phyloP scores from a whole-genome alignment of 2,329 filamentous ascomycete species.

The Stachybotrys chlorohalonatus region DNA sequence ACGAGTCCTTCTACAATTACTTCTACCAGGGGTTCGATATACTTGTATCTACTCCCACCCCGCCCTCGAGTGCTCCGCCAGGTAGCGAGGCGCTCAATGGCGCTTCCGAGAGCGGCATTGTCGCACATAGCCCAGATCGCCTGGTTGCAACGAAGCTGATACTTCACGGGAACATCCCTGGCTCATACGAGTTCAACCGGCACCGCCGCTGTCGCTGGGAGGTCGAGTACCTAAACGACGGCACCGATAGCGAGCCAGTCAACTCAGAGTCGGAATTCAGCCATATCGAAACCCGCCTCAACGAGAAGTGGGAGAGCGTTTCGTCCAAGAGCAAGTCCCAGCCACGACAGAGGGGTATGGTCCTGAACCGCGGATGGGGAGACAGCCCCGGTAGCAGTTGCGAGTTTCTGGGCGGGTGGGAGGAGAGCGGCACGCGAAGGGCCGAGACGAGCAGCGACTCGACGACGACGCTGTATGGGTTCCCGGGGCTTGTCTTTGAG shows the following conservation, averaged over 20 bases:
- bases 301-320: slow-evolving; percentile 58
- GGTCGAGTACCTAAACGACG: slow-evolving; percentile 49
- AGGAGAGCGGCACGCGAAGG: slow-evolving; percentile 56
- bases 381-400: slow-evolving; percentile 86
- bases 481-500: slow-evolving; percentile 90
- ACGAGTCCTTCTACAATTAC: slow-evolving; percentile 93
- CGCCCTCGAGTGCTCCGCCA: slow-evolving; percentile 54
- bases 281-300: slow-evolving; percentile 61
- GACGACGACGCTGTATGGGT: slow-evolving; percentile 81
- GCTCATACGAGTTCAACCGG: slow-evolving; percentile 93
- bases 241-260: slow-evolving; percentile 34
- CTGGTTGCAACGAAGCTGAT: slow-evolving; percentile 87
- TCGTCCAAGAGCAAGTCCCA: slow-evolving; percentile 47
- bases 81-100: slow-evolving; percentile 8
- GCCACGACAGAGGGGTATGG: slow-evolving; percentile 63
- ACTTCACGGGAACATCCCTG: slow-evolving; percentile 88
- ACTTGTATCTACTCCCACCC: slow-evolving; percentile 69
- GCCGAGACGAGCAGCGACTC: slow-evolving; percentile 47
- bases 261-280: slow-evolving; percentile 72
- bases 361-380: slow-evolving; percentile 82
- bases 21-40: slow-evolving; percentile 94
- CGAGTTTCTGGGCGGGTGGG: slow-evolving; percentile 78
- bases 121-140: slow-evolving; percentile 44
- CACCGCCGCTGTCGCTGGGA: slow-evolving; percentile 86
- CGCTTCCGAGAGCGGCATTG: slow-evolving; percentile 21